Percentiles rank a stretch among this genome's conserved stretches.
These are phyloP conservation scores for Ascochyta rabiei DNA, from an alignment of 2,329 filamentous ascomycete genomes.

Conservation along the genomic window DNA sequence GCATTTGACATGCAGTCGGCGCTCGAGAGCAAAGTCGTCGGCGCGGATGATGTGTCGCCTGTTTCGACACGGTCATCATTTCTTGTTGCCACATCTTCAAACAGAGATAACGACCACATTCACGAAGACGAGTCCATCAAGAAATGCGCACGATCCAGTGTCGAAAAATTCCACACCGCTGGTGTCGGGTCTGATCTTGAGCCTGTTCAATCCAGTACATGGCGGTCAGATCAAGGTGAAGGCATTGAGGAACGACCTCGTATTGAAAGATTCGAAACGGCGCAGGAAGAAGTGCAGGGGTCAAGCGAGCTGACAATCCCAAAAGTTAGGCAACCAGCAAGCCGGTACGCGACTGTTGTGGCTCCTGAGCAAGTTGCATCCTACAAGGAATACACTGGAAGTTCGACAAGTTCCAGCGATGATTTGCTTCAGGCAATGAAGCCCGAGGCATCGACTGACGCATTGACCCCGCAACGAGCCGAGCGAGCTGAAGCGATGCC, in stretches of 20 bases:
- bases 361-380: slow-evolving; percentile 10
- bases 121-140: neutral
- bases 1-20: slow-evolving; percentile 20
- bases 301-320: slow-evolving; percentile 21
- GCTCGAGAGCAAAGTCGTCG: slow-evolving; percentile 31
- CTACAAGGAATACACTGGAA: slow-evolving; percentile 14
- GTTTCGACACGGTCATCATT: slow-evolving; percentile 22
- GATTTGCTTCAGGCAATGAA: slow-evolving; percentile 5
- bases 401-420: slow-evolving; percentile 7
- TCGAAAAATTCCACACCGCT: slow-evolving; percentile 7
- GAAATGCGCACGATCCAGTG: neutral
- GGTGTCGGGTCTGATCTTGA: neutral
- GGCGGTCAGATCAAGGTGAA: slow-evolving; percentile 13
- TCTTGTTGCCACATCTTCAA: neutral
- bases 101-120: neutral
- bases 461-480: slow-evolving; percentile 10
- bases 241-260: slow-evolving; percentile 14
- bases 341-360: slow-evolving; percentile 8
- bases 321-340: slow-evolving; percentile 13
- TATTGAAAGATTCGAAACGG: slow-evolving; percentile 19
- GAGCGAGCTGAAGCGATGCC: slow-evolving; percentile 10
- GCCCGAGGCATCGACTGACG: slow-evolving; percentile 11
- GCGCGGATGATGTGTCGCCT: slow-evolving; percentile 35
- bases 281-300: slow-evolving; percentile 12
- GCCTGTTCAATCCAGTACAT: neutral